Conservation (phyloP, 2,329 filamentous ascomycete genomes). For the Diplocarpon mali region DNA sequence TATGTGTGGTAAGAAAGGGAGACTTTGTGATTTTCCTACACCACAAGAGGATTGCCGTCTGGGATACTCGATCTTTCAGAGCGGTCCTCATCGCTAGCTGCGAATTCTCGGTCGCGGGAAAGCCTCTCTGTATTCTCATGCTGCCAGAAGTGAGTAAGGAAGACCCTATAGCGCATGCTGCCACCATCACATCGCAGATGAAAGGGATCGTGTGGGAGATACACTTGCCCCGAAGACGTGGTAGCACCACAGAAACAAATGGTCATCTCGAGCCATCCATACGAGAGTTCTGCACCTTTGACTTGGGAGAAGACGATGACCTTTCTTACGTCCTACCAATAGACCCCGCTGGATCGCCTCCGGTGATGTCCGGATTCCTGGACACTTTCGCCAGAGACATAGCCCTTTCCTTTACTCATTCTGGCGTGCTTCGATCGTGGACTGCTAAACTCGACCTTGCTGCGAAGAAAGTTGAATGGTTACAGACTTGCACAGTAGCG, state of each 20-base stretch:
- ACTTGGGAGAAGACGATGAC: constrained; percentile 48
- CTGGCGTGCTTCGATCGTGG: constrained; percentile 72
- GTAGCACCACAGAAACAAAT: constrained; percentile 26
- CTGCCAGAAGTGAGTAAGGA: constrained; percentile 50
- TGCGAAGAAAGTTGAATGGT: constrained; percentile 60
- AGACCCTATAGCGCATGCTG: constrained; percentile 55
- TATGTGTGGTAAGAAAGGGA: constrained; percentile 66
- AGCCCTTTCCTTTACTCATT: constrained; percentile 70
- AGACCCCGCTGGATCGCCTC: constrained; percentile 69
- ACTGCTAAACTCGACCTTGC: constrained; percentile 60
- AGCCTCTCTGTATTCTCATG: constrained; percentile 68
- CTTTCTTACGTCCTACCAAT: constrained; percentile 65
- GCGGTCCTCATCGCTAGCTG: constrained; percentile 49
- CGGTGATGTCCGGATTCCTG: constrained; percentile 64
- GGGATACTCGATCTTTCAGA: constrained; percentile 58
- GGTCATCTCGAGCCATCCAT: constrained; percentile 34
- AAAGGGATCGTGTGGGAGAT: constrained; percentile 76
- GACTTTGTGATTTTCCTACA: constrained; percentile 74
- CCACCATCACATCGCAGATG: constrained; percentile 71
- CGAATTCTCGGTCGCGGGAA: constrained; percentile 50
- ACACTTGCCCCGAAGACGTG: constrained; percentile 40
- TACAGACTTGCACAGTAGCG: constrained; percentile 70
- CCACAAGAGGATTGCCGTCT: constrained; percentile 58
- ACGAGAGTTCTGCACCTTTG: constrained; percentile 59
- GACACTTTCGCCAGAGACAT: constrained; percentile 81